Evolutionary conservation across 73 alveolate species (phyloP).

Genomic region (Blepharisma japonicum): DNA sequence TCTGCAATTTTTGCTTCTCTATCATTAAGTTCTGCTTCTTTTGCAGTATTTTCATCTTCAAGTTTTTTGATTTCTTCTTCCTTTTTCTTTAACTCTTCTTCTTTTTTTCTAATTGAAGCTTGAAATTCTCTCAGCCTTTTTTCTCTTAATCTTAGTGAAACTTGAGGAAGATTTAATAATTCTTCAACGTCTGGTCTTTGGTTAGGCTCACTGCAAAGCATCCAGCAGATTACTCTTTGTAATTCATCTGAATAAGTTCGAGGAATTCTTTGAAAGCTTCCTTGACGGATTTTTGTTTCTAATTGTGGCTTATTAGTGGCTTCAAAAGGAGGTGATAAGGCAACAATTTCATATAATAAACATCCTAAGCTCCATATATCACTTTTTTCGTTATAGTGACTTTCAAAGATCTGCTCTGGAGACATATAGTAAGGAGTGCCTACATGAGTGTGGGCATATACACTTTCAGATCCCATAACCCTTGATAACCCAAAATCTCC

Average conservation of each 20-base stretch:
- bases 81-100: constrained; percentile 59
- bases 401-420: constrained; percentile 93
- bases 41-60: constrained; percentile 33
- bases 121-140: constrained; percentile 68
- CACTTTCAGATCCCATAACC: constrained; percentile 75
- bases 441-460: constrained; percentile 91
- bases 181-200: constrained; percentile 85
- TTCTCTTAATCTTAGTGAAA: constrained; percentile 69
- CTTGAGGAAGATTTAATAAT: constrained; percentile 70
- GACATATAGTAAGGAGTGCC: constrained; percentile 98
- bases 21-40: constrained; percentile 33
- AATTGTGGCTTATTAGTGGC: constrained; percentile 84
- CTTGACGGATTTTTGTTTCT: constrained; percentile 82
- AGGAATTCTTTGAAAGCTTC: constrained; percentile 72
- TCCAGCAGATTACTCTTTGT: constrained; percentile 79
- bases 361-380: constrained; percentile 97
- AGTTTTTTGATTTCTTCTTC: constrained; percentile 79
- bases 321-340: constrained; percentile 86
- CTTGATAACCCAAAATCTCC: constrained; percentile 95
- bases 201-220: constrained; percentile 66
- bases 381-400: constrained; percentile 89
- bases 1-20: constrained; percentile 32
- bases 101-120: constrained; percentile 47
- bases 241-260: constrained; percentile 78
- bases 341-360: constrained; percentile 83